These are phyloP conservation scores for Aleurites moluccanus DNA, from an alignment of 441 rosid species.

Conservation along the genomic window DNA sequence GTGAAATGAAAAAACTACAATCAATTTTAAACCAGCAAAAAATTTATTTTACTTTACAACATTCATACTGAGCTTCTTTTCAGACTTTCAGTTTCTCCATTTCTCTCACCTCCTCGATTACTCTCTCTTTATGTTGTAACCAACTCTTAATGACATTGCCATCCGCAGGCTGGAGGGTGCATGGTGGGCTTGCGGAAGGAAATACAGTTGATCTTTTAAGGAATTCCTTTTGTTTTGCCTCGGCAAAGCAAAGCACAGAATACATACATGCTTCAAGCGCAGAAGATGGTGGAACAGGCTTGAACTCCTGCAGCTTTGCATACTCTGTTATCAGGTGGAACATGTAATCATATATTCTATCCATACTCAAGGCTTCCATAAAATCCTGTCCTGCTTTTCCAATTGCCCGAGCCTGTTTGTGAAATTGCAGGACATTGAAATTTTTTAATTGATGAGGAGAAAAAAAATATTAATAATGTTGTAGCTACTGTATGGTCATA, in stretches of 20 bases:
- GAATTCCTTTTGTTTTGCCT: slow-evolving; percentile 45
- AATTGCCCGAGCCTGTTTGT: slow-evolving; percentile 61
- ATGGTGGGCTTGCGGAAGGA: slow-evolving; percentile 48
- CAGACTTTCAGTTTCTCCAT: slow-evolving; percentile 38
- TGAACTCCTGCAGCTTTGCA: slow-evolving; percentile 70
- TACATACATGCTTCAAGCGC: slow-evolving; percentile 63
- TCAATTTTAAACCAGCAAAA: slow-evolving; percentile 20
- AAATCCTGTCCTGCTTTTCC: slow-evolving; percentile 74
- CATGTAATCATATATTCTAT: slow-evolving; percentile 79
- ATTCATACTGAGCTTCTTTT: not conserved
- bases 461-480: not conserved
- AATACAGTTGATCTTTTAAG: slow-evolving; percentile 46
- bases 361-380: slow-evolving; percentile 73
- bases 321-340: slow-evolving; percentile 71
- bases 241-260: slow-evolving; percentile 77
- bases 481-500: not conserved
- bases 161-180: slow-evolving; percentile 49
- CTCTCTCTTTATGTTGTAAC: slow-evolving; percentile 41
- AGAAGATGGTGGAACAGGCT: slow-evolving; percentile 64
- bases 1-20: slow-evolving; percentile 6
- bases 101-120: slow-evolving; percentile 39
- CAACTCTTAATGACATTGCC: slow-evolving; percentile 34
- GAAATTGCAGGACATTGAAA: not conserved
- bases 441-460: not conserved
- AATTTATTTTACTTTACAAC: not conserved